These are phyloP conservation scores for Halophytophthora polymorphica DNA, from an alignment of 352 stramenopile genomes.

Conservation along the genomic window DNA sequence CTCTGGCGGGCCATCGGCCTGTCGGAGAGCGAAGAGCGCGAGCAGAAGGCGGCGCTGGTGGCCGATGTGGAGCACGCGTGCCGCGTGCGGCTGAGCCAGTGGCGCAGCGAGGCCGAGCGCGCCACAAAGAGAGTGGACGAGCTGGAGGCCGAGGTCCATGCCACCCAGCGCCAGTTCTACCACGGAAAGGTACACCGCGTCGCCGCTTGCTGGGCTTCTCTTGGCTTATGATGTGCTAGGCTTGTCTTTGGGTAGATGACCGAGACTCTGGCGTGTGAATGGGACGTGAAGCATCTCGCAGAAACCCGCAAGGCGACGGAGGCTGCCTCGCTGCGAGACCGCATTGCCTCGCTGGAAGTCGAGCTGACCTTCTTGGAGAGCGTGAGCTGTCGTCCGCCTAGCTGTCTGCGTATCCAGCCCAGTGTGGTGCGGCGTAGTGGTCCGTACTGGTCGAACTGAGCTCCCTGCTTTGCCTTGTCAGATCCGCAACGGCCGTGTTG, in stretches of 20 bases:
- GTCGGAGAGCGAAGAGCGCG: slow-evolving; percentile 19
- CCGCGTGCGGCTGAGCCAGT: slow-evolving; percentile 8
- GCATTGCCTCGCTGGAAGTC: slow-evolving; percentile 31
- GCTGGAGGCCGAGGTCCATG: slow-evolving; percentile 35
- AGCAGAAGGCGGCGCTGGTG: slow-evolving; percentile 25
- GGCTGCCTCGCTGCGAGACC: slow-evolving; percentile 22
- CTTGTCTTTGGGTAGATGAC: neutral
- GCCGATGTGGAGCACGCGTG: slow-evolving; percentile 20
- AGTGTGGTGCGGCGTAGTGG: neutral
- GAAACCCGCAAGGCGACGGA: slow-evolving; percentile 8
- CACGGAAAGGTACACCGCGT: slow-evolving; percentile 24
- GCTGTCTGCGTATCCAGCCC: neutral
- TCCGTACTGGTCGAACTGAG: neutral
- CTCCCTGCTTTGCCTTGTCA: neutral
- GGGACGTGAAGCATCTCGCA: slow-evolving; percentile 11
- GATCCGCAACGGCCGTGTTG: slow-evolving; percentile 19
- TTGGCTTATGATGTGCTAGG: neutral
- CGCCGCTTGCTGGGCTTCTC: neutral
- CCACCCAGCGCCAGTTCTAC: slow-evolving; percentile 28
- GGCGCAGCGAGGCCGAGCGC: slow-evolving; percentile 13
- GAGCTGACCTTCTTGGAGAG: slow-evolving; percentile 39
- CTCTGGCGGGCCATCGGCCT: slow-evolving; percentile 37
- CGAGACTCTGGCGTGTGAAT: slow-evolving; percentile 12
- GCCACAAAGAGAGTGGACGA: slow-evolving; percentile 9
- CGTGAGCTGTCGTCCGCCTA: slow-evolving; percentile 10